These are phyloP conservation scores for Babesia bovis DNA, from an alignment of 169 alveolate genomes.

Conservation along the genomic window DNA sequence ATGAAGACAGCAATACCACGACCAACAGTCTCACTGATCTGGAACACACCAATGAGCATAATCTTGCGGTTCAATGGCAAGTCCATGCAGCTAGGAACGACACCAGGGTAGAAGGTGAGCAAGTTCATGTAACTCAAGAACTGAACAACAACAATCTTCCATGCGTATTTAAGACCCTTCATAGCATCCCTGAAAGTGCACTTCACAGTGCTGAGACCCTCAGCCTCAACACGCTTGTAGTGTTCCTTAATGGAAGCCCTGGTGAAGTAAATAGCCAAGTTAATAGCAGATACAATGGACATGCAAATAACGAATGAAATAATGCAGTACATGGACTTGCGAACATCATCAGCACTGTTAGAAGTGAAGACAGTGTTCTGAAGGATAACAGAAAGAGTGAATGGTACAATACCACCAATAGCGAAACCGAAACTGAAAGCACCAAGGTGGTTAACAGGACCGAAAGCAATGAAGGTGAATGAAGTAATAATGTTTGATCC, in stretches of 20 bases:
- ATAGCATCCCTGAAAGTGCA: slow-evolving; percentile 26
- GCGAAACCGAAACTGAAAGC: slow-evolving; percentile 40
- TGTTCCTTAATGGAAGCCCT: slow-evolving; percentile 10
- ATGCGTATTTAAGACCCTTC: slow-evolving; percentile 31
- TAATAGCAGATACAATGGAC: slow-evolving; percentile 14
- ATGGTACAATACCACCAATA: slow-evolving; percentile 35
- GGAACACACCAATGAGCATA: slow-evolving; percentile 39
- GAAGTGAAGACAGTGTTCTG: slow-evolving; percentile 14
- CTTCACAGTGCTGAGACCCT: slow-evolving; percentile 32
- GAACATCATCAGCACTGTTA: background rate
- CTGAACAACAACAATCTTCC: slow-evolving; percentile 29
- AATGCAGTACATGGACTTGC: slow-evolving; percentile 16
- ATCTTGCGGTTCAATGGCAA: background rate
- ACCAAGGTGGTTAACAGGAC: slow-evolving; percentile 36
- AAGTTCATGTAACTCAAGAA: slow-evolving; percentile 21
- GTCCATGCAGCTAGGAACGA: slow-evolving; percentile 13
- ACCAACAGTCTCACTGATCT: slow-evolving; percentile 28
- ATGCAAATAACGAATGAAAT: slow-evolving; percentile 7
- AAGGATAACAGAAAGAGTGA: slow-evolving; percentile 14
- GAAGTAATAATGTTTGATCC: slow-evolving; percentile 34
- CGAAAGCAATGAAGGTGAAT: slow-evolving; percentile 23
- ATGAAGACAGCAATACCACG: slow-evolving; percentile 31
- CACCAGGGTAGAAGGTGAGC: slow-evolving; percentile 38
- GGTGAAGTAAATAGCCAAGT: slow-evolving; percentile 22
- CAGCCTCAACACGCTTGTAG: slow-evolving; percentile 11